Evolutionary conservation across 2,329 filamentous ascomycete genomes (phyloP).

Genomic region (Cercospora nicotianae): DNA sequence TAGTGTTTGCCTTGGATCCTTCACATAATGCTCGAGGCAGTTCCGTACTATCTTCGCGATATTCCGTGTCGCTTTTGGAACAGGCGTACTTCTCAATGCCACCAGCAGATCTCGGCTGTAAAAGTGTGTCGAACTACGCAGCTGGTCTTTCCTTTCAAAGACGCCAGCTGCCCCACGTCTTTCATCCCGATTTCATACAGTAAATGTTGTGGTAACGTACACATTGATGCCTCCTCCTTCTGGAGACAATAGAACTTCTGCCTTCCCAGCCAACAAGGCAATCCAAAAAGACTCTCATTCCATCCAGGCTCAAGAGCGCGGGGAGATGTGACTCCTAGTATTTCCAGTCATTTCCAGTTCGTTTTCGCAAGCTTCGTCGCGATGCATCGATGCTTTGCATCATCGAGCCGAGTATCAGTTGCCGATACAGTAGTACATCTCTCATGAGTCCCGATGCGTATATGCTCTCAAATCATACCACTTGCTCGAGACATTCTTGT

Average conservation of each 20-base stretch:
- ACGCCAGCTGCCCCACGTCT: neutral
- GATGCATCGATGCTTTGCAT: too few species aligned
- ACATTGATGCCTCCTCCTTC: neutral
- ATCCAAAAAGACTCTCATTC: neutral
- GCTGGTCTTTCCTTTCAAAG: neutral
- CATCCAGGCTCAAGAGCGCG: neutral
- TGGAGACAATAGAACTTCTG: neutral
- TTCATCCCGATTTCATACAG: neutral
- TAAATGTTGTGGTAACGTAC: neutral
- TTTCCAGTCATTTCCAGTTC: neutral
- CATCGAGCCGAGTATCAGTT: too few species aligned
- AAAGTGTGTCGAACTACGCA: neutral
- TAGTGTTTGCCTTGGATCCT: neutral
- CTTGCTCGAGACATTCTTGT: conserved; percentile 3
- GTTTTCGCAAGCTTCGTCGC: neutral
- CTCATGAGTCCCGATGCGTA: neutral
- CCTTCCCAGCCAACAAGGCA: neutral
- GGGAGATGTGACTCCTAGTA: neutral
- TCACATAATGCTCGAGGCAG: too few species aligned
- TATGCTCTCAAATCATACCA: conserved; percentile 10
- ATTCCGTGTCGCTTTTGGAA: too few species aligned
- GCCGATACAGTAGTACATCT: too few species aligned
- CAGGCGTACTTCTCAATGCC: neutral
- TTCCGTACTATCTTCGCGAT: too few species aligned
- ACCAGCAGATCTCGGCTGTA: neutral